phyloP scores from a whole-genome alignment of 805 yeast genomes.

The Saccharomycopsis amapae region DNA sequence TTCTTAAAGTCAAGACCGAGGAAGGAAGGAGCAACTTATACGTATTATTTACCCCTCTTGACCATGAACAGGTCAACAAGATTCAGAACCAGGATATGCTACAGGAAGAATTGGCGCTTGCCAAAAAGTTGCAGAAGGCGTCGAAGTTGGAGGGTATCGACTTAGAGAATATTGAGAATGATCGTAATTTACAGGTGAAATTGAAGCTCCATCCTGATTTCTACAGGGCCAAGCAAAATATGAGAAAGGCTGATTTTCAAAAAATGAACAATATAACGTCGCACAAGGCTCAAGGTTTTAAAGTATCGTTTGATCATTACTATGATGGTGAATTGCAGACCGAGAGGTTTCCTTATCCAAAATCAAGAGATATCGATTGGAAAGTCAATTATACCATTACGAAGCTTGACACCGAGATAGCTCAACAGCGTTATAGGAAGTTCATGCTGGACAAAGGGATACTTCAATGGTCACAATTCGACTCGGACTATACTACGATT shows the following conservation, averaged over 20 bases:
- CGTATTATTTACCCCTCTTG: conserved; percentile 31
- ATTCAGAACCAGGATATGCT: conserved; percentile 20
- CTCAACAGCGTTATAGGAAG: conserved; percentile 23
- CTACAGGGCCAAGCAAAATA: background rate
- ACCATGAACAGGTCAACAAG: conserved; percentile 25
- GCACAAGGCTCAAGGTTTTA: conserved; percentile 30
- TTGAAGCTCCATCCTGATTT: conserved; percentile 10
- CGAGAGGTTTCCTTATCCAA: conserved; percentile 24
- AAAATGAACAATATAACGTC: conserved; percentile 16
- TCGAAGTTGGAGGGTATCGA: background rate
- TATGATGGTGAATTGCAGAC: conserved; percentile 28
- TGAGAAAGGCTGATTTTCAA: conserved; percentile 12
- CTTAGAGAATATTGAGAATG: conserved; percentile 1
- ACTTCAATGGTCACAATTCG: conserved; percentile 5
- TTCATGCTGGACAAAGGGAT: conserved; percentile 25
- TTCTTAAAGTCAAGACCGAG: conserved; percentile 23
- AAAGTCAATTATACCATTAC: conserved; percentile 27
- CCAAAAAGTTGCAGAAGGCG: background rate
- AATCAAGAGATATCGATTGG: conserved; percentile 31
- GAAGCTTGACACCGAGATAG: conserved; percentile 22
- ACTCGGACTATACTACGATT: background rate
- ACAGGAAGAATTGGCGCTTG: background rate
- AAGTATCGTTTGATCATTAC: conserved; percentile 31
- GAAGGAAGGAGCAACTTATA: conserved; percentile 27
- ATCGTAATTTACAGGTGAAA: conserved; percentile 11